Evolutionary conservation across 2,329 filamentous ascomycete genomes (phyloP).

Genomic region (Salinomyces thailandicus): DNA sequence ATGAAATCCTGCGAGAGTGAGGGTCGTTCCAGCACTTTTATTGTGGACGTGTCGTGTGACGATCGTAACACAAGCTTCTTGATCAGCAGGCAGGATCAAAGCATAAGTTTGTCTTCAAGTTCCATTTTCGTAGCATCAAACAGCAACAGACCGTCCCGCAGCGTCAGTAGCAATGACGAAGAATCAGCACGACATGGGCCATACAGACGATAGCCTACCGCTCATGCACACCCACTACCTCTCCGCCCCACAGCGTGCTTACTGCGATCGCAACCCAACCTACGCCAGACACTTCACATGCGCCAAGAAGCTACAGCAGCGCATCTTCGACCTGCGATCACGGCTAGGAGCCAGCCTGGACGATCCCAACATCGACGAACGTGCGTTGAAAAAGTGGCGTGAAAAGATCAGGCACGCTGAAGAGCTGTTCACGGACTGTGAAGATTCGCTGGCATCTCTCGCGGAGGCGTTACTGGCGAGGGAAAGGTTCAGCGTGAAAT

Average conservation of each 20-base stretch:
- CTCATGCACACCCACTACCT: conserved; percentile 5
- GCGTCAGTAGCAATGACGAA: no score
- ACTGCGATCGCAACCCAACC: conserved; percentile 1
- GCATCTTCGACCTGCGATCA: background rate
- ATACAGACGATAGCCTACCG: background rate
- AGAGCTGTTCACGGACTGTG: conserved; percentile 1
- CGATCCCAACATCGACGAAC: background rate
- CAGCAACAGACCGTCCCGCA: no score
- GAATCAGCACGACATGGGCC: no score
- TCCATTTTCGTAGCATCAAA: no score
- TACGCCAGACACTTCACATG: background rate
- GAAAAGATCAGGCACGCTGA: conserved; percentile 4
- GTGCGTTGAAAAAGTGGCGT: background rate
- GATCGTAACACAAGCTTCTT: no score
- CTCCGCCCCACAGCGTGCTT: background rate
- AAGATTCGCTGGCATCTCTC: conserved; percentile 1
- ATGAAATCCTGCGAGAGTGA: no score
- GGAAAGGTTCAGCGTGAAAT: background rate
- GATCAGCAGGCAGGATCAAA: no score
- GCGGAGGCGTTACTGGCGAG: conserved; percentile 2
- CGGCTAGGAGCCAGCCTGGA: background rate
- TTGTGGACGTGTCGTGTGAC: no score
- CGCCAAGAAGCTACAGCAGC: background rate
- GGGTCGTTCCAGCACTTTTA: no score
- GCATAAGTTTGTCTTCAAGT: no score